phyloP scores from a whole-genome alignment of 176 grass and related monocot genomes.

The Aechmea fasciata region DNA sequence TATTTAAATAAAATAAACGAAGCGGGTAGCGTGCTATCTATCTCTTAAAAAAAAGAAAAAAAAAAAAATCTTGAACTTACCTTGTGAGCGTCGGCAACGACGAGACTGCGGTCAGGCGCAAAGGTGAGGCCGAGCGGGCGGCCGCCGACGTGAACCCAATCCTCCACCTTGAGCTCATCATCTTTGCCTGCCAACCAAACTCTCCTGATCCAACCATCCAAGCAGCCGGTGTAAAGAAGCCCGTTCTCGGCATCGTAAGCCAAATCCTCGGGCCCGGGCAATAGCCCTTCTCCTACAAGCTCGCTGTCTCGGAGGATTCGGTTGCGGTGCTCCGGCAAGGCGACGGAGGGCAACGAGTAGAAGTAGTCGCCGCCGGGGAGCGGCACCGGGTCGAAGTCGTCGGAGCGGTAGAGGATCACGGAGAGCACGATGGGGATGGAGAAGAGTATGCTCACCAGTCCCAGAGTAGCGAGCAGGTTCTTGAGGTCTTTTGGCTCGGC shows the following conservation, averaged over 20 bases:
- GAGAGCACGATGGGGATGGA: slow-evolving; percentile 29
- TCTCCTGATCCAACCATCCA: slow-evolving; percentile 65
- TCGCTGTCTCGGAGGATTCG: slow-evolving; percentile 29
- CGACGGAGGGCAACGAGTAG: slow-evolving; percentile 15
- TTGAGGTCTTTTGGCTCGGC: neutral
- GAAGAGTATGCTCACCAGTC: slow-evolving; percentile 23
- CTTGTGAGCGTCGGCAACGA: slow-evolving; percentile 41
- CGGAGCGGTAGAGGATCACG: slow-evolving; percentile 25
- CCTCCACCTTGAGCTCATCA: slow-evolving; percentile 33
- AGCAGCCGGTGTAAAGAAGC: slow-evolving; percentile 59
- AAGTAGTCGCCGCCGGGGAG: slow-evolving; percentile 34
- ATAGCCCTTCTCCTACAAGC: slow-evolving; percentile 51
- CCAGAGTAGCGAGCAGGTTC: neutral
- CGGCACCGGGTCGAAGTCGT: slow-evolving; percentile 42
- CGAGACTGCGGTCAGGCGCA: slow-evolving; percentile 23
- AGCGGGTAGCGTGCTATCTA: too few relatives aligned
- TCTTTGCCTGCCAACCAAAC: slow-evolving; percentile 33
- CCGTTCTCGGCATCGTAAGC: slow-evolving; percentile 38
- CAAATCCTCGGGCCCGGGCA: slow-evolving; percentile 66
- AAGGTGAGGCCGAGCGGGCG: slow-evolving; percentile 59
- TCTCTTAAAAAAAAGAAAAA: too few relatives aligned
- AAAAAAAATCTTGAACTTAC: neutral
- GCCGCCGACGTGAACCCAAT: slow-evolving; percentile 50
- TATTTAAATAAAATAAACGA: too few relatives aligned
- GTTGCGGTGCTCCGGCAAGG: slow-evolving; percentile 27